Percentiles rank a stretch among this genome's conserved stretches.
phyloP scores from a whole-genome alignment of 2,329 filamentous ascomycete genomes.

The Lachnellula willkommii region DNA sequence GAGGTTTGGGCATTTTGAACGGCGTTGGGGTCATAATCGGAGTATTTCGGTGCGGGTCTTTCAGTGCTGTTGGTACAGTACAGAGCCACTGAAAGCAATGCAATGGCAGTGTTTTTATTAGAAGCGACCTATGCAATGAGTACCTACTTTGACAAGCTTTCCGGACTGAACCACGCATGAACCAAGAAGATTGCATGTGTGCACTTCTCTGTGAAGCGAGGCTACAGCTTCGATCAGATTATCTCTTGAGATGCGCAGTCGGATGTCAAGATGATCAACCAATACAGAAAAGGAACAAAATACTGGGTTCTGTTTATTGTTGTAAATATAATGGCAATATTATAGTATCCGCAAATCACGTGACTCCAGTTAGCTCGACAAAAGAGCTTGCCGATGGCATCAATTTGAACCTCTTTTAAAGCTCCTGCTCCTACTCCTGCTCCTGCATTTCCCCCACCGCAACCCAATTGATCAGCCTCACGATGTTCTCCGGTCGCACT shows the following conservation, averaged over 20 bases:
- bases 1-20: slow-evolving; percentile 12
- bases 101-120: background rate
- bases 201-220: too few species aligned
- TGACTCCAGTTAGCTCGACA: slow-evolving; percentile 2
- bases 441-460: slow-evolving; percentile 19
- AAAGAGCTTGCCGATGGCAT: slow-evolving; percentile 3
- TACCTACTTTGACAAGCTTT: too few species aligned
- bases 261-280: too few species aligned
- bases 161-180: too few species aligned
- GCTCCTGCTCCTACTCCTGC: slow-evolving; percentile 7
- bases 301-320: too few species aligned
- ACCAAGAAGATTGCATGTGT: too few species aligned
- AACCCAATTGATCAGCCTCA: slow-evolving; percentile 28
- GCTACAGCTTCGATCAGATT: too few species aligned
- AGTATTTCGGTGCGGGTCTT: slow-evolving; percentile 4
- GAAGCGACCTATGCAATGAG: too few species aligned
- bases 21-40: slow-evolving; percentile 24
- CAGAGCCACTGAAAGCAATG: background rate
- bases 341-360: background rate
- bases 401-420: slow-evolving; percentile 6
- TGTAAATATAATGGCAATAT: too few species aligned
- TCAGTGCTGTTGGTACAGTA: slow-evolving; percentile 1
- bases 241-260: too few species aligned
- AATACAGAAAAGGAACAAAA: too few species aligned
- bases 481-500: slow-evolving; percentile 32